Evolutionary conservation across 805 yeast genomes (phyloP), one percentile per base, ranked within the genome.

Genomic region (Kazachstania martiniae): DNA sequence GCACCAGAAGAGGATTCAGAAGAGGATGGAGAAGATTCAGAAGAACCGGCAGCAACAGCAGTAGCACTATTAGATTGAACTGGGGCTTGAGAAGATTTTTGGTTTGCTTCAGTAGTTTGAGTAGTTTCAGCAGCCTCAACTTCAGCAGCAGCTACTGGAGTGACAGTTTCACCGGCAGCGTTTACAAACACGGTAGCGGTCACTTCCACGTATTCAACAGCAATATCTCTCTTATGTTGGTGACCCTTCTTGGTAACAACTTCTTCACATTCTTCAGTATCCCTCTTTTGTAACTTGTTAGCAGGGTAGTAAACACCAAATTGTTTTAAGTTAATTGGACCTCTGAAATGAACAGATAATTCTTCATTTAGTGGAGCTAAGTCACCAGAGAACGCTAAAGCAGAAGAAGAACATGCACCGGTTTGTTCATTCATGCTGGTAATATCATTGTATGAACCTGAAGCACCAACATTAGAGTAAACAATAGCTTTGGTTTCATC

Each of bases 251-350:
- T 35, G 4, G 38, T 21, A 12, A 38, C 39, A 12, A 25, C 12
- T 27, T 38, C 38, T 7, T 21, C 29, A 26, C 39, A 37, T 5
- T 25, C 31, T 34, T 43, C 46, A 5, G 65, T 72, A 37, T 60
- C 68, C 25, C 56, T 66, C 39, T 61, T 67, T 56, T 68, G 68
- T 49, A 63, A 66, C 32, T 58, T 39, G n/a, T 67, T 44, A 17
- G 71, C 53, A 42, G 84, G 87, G 51, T 77, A 76, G 68, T 87
- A 91, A 35, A 84, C 95, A 59, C 87, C 96, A 53, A 91, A 85
- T 44, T 70, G 66, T 38, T 59, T 55, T 47, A 80, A 61, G 12
- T 66, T 59, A 38, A 80, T 51, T 8, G 91, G 91, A 28, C 91
- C 91, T 59, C 91, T 69, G 53, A 80, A 72, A 51, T 80, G 91